Percentiles rank a stretch among this genome's conserved stretches.
Conservation (phyloP, 2,329 filamentous ascomycete species). For the Niveomyces coronatus region DNA sequence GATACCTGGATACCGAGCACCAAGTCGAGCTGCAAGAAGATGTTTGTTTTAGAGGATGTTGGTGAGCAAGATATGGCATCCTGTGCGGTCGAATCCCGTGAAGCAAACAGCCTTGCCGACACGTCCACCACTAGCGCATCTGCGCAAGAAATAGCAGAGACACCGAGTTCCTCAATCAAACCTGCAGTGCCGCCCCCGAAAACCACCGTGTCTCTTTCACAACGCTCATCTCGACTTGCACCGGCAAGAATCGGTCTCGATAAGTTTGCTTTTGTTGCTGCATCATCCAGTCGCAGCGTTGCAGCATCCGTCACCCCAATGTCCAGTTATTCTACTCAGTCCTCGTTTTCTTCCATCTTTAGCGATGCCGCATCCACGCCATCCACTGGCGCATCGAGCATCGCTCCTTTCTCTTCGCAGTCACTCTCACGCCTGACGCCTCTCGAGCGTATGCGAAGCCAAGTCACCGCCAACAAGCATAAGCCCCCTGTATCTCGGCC, state of each 20-base stretch:
- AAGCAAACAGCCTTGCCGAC: slow-evolving; percentile 10
- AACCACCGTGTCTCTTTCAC: slow-evolving; percentile 13
- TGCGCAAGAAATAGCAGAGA: slow-evolving; percentile 4
- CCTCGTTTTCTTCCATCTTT: slow-evolving; percentile 28
- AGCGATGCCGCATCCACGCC: slow-evolving; percentile 24
- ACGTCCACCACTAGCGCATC: slow-evolving; percentile 6
- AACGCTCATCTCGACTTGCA: slow-evolving; percentile 17
- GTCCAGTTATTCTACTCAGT: slow-evolving; percentile 24
- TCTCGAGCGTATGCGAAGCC: slow-evolving; percentile 41
- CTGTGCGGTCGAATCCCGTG: neutral
- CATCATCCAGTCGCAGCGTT: slow-evolving; percentile 17
- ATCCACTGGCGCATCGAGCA: slow-evolving; percentile 33
- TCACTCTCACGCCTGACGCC: slow-evolving; percentile 39
- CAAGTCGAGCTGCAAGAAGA: slow-evolving; percentile 25
- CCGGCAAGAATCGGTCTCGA: slow-evolving; percentile 16
- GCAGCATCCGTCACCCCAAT: slow-evolving; percentile 22
- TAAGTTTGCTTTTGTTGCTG: slow-evolving; percentile 23
- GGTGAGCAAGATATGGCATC: slow-evolving; percentile 14
- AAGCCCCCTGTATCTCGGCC: too few species aligned
- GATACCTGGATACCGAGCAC: slow-evolving; percentile 33
- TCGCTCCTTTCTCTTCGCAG: slow-evolving; percentile 31
- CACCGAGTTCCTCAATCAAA: slow-evolving; percentile 16
- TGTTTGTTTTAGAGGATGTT: slow-evolving; percentile 37
- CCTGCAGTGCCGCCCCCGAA: slow-evolving; percentile 21
- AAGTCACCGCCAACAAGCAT: too few species aligned